These are phyloP conservation scores for Botrytis elliptica DNA, from an alignment of 2,329 filamentous ascomycete species.

Conservation along the genomic window DNA sequence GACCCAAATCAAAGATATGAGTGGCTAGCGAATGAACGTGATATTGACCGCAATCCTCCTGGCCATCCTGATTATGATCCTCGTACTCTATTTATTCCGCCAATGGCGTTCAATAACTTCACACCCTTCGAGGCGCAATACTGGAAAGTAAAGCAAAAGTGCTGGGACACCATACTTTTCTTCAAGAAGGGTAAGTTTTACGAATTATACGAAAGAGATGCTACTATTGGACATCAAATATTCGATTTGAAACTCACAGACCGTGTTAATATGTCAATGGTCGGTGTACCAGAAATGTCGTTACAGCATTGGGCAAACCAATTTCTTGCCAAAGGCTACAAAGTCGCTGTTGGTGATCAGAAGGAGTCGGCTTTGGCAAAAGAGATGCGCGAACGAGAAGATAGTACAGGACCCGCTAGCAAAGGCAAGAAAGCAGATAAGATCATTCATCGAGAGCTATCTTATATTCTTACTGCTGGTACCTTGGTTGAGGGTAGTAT, in stretches of 20 bases:
- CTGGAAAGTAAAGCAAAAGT: slow-evolving; percentile 98
- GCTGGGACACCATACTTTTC: slow-evolving; percentile 96
- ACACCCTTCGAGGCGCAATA: slow-evolving; percentile 97
- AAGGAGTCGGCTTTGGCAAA: slow-evolving; percentile 94
- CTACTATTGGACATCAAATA: slow-evolving; percentile 90
- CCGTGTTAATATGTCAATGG: slow-evolving; percentile 99
- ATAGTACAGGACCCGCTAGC: slow-evolving; percentile 36
- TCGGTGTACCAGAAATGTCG: slow-evolving; percentile 92
- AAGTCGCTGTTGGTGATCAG: slow-evolving; percentile 94
- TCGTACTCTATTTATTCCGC: slow-evolving; percentile 85
- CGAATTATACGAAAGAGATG: slow-evolving; percentile 96
- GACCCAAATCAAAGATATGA: slow-evolving; percentile 85
- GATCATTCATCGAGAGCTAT: slow-evolving; percentile 85
- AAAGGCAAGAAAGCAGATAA: slow-evolving; percentile 62
- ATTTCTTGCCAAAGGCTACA: slow-evolving; percentile 96
- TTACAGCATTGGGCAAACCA: slow-evolving; percentile 98
- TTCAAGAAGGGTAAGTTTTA: slow-evolving; percentile 99
- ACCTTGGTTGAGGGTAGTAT: slow-evolving; percentile 94
- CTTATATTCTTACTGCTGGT: slow-evolving; percentile 86
- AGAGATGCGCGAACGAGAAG: slow-evolving; percentile 95
- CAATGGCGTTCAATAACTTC: slow-evolving; percentile 75
- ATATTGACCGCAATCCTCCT: slow-evolving; percentile 77
- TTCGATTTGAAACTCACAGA: slow-evolving; percentile 98
- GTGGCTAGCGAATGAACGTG: slow-evolving; percentile 83
- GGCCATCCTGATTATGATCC: slow-evolving; percentile 89